A percentile compares a stretch with the other conserved stretches of the same genome.
These are phyloP conservation scores for Apophysomyces trapeziformis DNA, from an alignment of 371 early-diverging fungal species.

Conservation along the genomic window DNA sequence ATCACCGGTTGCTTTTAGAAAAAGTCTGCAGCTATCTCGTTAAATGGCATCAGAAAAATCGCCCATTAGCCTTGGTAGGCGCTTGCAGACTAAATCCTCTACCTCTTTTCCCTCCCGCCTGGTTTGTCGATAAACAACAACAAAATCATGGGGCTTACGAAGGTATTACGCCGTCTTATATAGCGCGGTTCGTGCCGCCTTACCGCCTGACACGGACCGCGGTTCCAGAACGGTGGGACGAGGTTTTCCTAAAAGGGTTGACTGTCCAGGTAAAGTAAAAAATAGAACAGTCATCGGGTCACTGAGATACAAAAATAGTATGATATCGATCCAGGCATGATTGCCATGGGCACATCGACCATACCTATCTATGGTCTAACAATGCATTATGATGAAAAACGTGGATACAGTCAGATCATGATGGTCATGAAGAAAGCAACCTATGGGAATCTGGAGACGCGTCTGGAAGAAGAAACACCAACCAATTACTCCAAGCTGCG, in stretches of 20 bases:
- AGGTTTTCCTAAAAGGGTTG: constrained; percentile 48
- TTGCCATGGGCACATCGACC: constrained; percentile 21
- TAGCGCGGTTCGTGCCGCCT: constrained; percentile 47
- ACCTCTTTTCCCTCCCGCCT: constrained; percentile 46
- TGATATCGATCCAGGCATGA: constrained; percentile 33
- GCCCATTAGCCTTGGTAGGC: constrained; percentile 34
- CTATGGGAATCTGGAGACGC: constrained; percentile 41
- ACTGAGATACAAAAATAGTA: constrained; percentile 19
- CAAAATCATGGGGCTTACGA: constrained; percentile 30
- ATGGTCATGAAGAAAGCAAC: constrained; percentile 48
- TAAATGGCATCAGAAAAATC: constrained; percentile 43
- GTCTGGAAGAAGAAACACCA: constrained; percentile 34
- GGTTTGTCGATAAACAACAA: constrained; percentile 43
- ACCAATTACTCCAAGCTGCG: constrained; percentile 38
- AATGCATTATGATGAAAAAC: constrained; percentile 32
- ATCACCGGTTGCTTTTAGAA: constrained; percentile 38
- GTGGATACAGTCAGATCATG: constrained; percentile 41
- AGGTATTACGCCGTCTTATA: constrained; percentile 45
- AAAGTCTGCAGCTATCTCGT: constrained; percentile 36
- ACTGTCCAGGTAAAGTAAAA: constrained; percentile 39
- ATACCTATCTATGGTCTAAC: constrained; percentile 42
- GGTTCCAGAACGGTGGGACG: constrained; percentile 50
- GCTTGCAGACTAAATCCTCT: constrained; percentile 32
- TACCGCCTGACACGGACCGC: constrained; percentile 29
- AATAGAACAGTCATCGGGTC: constrained; percentile 13